Percentiles rank a stretch among this genome's conserved stretches.
Conservation (phyloP, 805 yeast species). For the Nakazawaea ishiwadae region DNA sequence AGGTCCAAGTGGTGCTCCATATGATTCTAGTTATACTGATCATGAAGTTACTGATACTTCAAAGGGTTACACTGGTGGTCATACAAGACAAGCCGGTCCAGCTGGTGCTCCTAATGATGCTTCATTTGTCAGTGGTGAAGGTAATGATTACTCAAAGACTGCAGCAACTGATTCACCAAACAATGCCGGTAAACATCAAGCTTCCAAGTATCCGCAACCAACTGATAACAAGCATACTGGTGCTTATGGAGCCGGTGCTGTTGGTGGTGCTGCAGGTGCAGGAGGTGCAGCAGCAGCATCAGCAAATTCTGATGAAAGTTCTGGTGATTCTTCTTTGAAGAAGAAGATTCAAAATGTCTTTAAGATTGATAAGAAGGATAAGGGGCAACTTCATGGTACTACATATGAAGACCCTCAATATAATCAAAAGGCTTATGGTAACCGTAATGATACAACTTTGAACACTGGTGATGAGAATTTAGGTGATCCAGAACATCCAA, state of each 20-base stretch:
- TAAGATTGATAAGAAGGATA: conserved; percentile 6
- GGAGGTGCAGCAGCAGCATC: conserved; percentile 12
- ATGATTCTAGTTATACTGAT: not conserved
- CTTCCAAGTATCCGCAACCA: conserved; percentile 8
- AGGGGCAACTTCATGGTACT: conserved; percentile 9
- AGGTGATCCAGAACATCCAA: conserved; percentile 12
- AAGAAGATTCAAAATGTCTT: conserved; percentile 11
- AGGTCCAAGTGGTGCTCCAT: conserved; percentile 11
- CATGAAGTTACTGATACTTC: not conserved
- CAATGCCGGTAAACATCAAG: conserved; percentile 7
- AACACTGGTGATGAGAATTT: conserved; percentile 11
- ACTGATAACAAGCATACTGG: conserved; percentile 8
- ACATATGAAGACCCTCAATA: conserved; percentile 10
- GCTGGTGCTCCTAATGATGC: conserved; percentile 8
- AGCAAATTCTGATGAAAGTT: conserved; percentile 5
- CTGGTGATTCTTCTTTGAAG: conserved; percentile 11
- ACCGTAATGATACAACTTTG: conserved; percentile 3
- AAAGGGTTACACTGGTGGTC: not conserved
- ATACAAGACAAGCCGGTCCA: not conserved
- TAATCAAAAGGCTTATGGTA: conserved; percentile 1
- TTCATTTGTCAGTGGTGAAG: conserved; percentile 12
- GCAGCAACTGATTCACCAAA: conserved; percentile 4
- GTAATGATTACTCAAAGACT: conserved; percentile 1
- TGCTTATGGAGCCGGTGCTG: conserved; percentile 10
- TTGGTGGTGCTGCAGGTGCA: conserved; percentile 13